Evolutionary conservation across 2,329 filamentous ascomycete species (phyloP).

Genomic region (Alternaria dauci): DNA sequence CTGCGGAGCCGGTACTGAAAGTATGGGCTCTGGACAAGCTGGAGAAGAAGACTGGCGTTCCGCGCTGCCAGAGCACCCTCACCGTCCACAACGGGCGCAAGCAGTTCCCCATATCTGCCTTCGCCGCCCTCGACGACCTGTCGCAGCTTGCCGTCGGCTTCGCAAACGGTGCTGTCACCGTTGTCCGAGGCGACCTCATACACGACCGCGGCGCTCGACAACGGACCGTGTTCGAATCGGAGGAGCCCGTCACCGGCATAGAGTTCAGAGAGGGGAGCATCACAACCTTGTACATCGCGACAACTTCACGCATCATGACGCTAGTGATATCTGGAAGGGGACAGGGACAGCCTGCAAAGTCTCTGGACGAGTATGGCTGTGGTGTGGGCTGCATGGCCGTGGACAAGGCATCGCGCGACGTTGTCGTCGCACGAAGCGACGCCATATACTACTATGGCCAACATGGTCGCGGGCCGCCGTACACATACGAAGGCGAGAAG

Average conservation of each 20-base stretch:
- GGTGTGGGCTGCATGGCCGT: slow-evolving; percentile 95
- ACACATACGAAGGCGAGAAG: slow-evolving; percentile 91
- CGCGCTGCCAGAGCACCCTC: slow-evolving; percentile 86
- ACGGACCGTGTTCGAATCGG: slow-evolving; percentile 92
- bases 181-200: slow-evolving; percentile 92
- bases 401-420: slow-evolving; percentile 79
- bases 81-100: slow-evolving; percentile 88
- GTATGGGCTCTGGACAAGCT: slow-evolving; percentile 97
- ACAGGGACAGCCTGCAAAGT: slow-evolving; percentile 86
- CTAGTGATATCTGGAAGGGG: slow-evolving; percentile 87
- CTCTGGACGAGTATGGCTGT: slow-evolving; percentile 88
- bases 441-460: slow-evolving; percentile 92
- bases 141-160: slow-evolving; percentile 95
- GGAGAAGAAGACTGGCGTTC: slow-evolving; percentile 91
- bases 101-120: slow-evolving; percentile 94
- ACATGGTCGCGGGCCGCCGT: slow-evolving; percentile 84
- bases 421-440: slow-evolving; percentile 93
- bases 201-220: slow-evolving; percentile 95
- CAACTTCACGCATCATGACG: slow-evolving; percentile 85
- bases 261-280: slow-evolving; percentile 72
- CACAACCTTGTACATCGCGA: slow-evolving; percentile 90
- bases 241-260: slow-evolving; percentile 93
- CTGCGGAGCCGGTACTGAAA: slow-evolving; percentile 86
- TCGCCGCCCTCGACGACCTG: slow-evolving; percentile 85
- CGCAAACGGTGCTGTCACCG: slow-evolving; percentile 90